These are phyloP conservation scores for Phlebopus sp. DNA, from an alignment of 1,284 basidiomycete genomes.

Conservation along the genomic window DNA sequence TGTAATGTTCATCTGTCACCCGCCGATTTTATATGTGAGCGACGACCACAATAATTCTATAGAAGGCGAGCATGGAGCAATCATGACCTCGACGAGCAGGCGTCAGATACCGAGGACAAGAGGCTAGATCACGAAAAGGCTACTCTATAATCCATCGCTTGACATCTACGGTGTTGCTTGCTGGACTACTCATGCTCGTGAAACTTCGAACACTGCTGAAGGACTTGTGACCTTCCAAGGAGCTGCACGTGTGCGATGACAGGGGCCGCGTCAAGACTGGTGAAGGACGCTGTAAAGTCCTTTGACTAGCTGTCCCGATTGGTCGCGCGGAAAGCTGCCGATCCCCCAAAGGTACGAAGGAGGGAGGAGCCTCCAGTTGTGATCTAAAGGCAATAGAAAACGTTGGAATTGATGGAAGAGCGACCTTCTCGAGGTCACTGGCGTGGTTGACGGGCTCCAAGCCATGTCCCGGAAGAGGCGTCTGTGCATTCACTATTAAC, in stretches of 20 bases:
- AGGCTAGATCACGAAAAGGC: constrained; percentile 10
- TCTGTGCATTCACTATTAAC: constrained; percentile 52
- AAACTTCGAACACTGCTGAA: constrained; percentile 11
- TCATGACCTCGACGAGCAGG: no score
- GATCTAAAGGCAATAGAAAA: constrained; percentile 50
- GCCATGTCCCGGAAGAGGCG: constrained; percentile 47
- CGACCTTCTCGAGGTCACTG: constrained; percentile 57
- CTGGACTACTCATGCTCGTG: constrained; percentile 25
- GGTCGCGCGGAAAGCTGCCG: constrained; percentile 45
- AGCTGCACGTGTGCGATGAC: constrained; percentile 2
- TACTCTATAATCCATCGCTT: constrained; percentile 61
- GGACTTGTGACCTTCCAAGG: constrained; percentile 15
- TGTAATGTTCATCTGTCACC: no score
- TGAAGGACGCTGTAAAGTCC: background rate
- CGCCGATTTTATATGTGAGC: no score
- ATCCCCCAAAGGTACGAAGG: constrained; percentile 38
- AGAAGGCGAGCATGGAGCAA: no score
- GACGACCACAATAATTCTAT: no score
- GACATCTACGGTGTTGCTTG: constrained; percentile 14
- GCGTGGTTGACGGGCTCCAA: constrained; percentile 37
- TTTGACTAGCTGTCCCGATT: constrained; percentile 2
- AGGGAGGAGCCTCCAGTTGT: constrained; percentile 35
- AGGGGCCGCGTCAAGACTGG: constrained; percentile 1
- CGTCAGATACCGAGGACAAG: background rate
- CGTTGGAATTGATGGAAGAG: constrained; percentile 62